Evolutionary conservation across 1,284 basidiomycete genomes (phyloP).

Genomic region (Ceratobasidium sp.): DNA sequence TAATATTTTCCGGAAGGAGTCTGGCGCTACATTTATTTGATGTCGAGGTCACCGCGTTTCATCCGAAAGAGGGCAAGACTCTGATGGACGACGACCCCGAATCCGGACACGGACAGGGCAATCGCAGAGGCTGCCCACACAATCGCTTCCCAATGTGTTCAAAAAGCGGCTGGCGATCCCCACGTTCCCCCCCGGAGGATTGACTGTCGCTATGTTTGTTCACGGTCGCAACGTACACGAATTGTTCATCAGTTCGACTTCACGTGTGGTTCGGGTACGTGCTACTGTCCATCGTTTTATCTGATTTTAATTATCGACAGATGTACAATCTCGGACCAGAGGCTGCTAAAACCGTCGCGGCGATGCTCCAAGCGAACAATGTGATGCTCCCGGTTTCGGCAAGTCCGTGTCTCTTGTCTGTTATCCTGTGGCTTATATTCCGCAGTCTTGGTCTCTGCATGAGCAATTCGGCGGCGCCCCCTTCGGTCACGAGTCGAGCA

Average conservation of each 20-base stretch:
- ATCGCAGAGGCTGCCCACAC: neutral
- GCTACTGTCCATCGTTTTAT: constrained; percentile 31
- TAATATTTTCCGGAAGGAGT: too few relatives aligned
- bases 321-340: constrained; percentile 51
- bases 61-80: neutral
- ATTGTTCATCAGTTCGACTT: constrained; percentile 57
- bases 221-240: constrained; percentile 48
- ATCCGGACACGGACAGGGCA: neutral
- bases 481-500: constrained; percentile 46
- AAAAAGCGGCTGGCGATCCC: too few relatives aligned
- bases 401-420: neutral
- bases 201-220: neutral
- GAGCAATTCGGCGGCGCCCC: constrained; percentile 47
- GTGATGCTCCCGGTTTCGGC: constrained; percentile 47
- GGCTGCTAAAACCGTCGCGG: constrained; percentile 52
- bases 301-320: constrained; percentile 39
- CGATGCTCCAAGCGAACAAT: constrained; percentile 43
- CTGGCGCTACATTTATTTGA: too few relatives aligned
- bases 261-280: constrained; percentile 60
- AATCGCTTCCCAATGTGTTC: too few relatives aligned
- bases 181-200: neutral
- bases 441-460: constrained; percentile 57
- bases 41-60: constrained; percentile 22
- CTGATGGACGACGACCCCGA: neutral
- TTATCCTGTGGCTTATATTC: neutral